phyloP scores from a whole-genome alignment of 371 early-diverging fungal species.

The Parasitella parasitica region DNA sequence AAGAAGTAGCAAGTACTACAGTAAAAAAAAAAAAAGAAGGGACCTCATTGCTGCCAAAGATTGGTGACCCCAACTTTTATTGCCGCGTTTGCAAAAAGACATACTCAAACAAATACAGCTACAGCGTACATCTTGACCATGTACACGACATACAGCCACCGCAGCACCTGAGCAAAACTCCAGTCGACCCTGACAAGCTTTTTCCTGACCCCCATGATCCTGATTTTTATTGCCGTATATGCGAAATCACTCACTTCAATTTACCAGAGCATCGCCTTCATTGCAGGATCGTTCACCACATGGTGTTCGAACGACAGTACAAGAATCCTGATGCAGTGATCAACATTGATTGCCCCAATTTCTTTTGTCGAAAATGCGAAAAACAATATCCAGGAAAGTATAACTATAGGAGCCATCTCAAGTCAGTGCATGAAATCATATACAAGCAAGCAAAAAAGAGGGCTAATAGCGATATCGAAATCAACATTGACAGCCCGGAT shows the following conservation, averaged over 20 bases:
- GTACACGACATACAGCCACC: background rate
- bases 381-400: background rate
- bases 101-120: background rate
- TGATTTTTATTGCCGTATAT: background rate
- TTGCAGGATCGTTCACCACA: background rate
- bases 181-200: background rate
- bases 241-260: background rate
- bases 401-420: background rate
- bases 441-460: background rate
- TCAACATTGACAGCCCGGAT: background rate
- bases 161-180: background rate
- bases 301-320: background rate
- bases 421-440: background rate
- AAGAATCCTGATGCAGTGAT: background rate
- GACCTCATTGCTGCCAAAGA: background rate
- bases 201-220: background rate
- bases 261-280: background rate
- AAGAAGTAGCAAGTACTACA: background rate
- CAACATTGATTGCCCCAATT: background rate
- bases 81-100: background rate
- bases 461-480: background rate
- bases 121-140: background rate
- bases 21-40: background rate
- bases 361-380: background rate
- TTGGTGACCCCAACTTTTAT: background rate